phyloP scores from a whole-genome alignment of 352 stramenopile genomes.

The Pythium aphanidermatum region DNA sequence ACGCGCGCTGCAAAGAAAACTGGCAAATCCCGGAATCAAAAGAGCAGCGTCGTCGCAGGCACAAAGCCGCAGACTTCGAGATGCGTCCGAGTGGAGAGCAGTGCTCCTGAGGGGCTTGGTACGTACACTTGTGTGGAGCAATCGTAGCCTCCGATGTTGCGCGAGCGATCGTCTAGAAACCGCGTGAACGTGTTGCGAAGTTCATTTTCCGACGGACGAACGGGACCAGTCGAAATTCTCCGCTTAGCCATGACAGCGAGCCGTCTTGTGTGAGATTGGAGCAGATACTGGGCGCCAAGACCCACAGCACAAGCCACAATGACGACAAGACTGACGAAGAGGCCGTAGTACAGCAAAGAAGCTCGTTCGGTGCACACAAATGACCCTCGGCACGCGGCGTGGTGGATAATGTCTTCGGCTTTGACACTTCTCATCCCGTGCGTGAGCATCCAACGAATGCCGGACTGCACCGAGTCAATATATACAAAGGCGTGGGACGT shows the following conservation, averaged over 20 bases:
- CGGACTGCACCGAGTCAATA: slow-evolving; percentile 1
- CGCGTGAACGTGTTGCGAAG: slow-evolving; percentile 26
- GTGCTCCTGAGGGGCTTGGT: neutral
- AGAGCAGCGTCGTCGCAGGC: slow-evolving; percentile 23
- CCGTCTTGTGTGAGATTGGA: no score
- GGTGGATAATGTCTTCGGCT: slow-evolving; percentile 17
- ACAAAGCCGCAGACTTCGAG: slow-evolving; percentile 29
- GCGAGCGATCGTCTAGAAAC: slow-evolving; percentile 30
- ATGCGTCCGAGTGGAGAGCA: slow-evolving; percentile 26
- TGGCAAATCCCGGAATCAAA: slow-evolving; percentile 24
- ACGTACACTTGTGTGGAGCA: slow-evolving; percentile 28
- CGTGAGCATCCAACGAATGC: slow-evolving; percentile 14
- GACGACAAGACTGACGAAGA: slow-evolving; percentile 14
- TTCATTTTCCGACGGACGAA: no score
- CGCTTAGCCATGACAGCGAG: no score
- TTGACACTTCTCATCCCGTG: slow-evolving; percentile 22
- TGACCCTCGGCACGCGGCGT: slow-evolving; percentile 29
- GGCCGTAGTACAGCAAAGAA: slow-evolving; percentile 16
- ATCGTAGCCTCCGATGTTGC: slow-evolving; percentile 22
- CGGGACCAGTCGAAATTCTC: no score
- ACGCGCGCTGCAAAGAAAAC: slow-evolving; percentile 22
- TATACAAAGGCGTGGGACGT: slow-evolving; percentile 18
- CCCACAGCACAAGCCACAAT: neutral
- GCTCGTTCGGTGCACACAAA: slow-evolving; percentile 23
- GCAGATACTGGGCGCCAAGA: neutral